phyloP scores from a whole-genome alignment of 768 basidiomycete genomes.

The Gelatoporia subvermispora region DNA sequence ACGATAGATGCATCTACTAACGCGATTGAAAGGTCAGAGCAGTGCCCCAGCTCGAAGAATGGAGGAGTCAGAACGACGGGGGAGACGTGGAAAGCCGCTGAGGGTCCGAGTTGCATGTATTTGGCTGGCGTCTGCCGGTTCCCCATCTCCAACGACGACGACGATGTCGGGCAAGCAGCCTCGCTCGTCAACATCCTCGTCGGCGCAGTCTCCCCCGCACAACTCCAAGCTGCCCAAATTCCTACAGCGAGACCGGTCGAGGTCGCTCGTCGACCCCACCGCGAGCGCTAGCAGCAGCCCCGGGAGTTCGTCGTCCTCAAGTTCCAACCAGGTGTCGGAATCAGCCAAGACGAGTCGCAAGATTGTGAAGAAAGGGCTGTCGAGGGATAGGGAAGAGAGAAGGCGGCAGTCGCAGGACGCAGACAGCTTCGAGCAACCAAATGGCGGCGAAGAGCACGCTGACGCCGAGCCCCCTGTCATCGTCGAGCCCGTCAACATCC shows the following conservation, averaged over 20 bases:
- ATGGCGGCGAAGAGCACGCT: slow-evolving; percentile 29
- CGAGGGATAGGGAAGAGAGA: slow-evolving; percentile 17
- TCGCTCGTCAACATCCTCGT: slow-evolving; percentile 37
- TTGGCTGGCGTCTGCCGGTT: neutral
- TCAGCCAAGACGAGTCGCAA: slow-evolving; percentile 12
- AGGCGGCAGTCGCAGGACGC: slow-evolving; percentile 23
- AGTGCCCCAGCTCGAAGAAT: neutral
- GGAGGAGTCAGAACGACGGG: neutral
- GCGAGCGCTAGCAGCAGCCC: slow-evolving; percentile 32
- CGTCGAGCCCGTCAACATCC: slow-evolving; percentile 53
- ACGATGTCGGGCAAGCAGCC: slow-evolving; percentile 45
- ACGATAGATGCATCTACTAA: too few species aligned
- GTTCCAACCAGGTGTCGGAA: slow-evolving; percentile 27
- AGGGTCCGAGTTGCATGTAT: neutral
- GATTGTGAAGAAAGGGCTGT: slow-evolving; percentile 10
- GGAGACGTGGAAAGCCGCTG: neutral
- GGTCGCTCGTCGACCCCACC: slow-evolving; percentile 40
- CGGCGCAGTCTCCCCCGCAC: slow-evolving; percentile 34
- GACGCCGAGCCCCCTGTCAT: slow-evolving; percentile 59
- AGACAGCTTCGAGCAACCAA: slow-evolving; percentile 23
- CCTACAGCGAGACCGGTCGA: slow-evolving; percentile 62
- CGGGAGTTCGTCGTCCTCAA: slow-evolving; percentile 40
- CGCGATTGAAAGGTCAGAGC: too few species aligned
- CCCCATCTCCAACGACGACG: slow-evolving; percentile 20
- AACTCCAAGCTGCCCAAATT: slow-evolving; percentile 64